Percentiles rank a stretch among this genome's conserved stretches.
phyloP scores from a whole-genome alignment of 2,329 filamentous ascomycete genomes.

The Fusarium nisikadoi region DNA sequence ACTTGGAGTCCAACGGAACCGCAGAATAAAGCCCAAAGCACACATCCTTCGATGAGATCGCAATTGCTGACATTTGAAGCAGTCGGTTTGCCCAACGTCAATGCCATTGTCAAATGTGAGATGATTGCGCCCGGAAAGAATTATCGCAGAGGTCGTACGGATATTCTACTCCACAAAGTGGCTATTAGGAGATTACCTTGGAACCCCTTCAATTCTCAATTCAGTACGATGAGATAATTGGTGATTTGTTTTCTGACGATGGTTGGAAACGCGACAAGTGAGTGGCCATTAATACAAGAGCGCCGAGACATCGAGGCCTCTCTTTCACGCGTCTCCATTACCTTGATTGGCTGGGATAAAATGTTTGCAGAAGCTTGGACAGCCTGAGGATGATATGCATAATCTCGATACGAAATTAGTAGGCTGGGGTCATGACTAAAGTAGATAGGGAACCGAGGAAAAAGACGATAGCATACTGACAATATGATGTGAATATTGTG shows the following conservation, averaged over 20 bases:
- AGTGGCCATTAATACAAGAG: not conserved
- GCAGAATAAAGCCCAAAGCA: not conserved
- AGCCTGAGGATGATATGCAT: not conserved
- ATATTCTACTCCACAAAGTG: no score
- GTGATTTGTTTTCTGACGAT: not conserved
- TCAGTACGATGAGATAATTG: not conserved
- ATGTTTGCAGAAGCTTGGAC: slow-evolving; percentile 2
- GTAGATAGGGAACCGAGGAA: not conserved
- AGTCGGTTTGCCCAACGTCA: no score
- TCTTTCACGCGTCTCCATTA: not conserved
- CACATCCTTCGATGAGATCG: no score
- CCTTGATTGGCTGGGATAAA: not conserved
- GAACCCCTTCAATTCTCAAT: not conserved
- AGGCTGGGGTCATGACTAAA: not conserved
- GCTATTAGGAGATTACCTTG: no score
- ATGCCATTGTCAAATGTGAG: not conserved
- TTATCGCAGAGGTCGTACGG: no score
- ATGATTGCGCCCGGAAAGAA: not conserved
- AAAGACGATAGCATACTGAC: not conserved
- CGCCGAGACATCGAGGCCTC: not conserved
- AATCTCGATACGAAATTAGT: slow-evolving; percentile 1
- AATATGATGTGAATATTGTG: not conserved
- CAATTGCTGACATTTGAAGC: no score
- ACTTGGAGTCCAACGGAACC: not conserved
- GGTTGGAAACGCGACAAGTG: not conserved